Evolutionary conservation across 805 yeast species (phyloP).

Genomic region (Kluyveromyces nonfermentans): DNA sequence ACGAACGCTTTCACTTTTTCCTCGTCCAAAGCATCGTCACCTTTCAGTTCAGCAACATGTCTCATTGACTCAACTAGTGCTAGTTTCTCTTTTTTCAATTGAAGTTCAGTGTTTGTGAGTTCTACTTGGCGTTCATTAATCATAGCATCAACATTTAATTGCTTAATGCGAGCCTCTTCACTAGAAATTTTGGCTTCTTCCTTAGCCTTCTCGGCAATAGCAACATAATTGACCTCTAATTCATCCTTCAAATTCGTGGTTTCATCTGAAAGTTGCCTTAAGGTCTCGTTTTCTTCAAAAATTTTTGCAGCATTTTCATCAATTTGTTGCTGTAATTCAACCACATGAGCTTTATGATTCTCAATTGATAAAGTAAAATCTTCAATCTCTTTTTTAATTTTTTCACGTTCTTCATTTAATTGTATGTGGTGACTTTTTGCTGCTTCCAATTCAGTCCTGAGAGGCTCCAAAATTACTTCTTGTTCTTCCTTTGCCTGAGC

Average conservation of each 20-base stretch:
- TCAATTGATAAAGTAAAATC: conserved; percentile 29
- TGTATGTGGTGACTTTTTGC: conserved; percentile 30
- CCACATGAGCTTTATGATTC: conserved; percentile 29
- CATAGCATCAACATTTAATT: conserved; percentile 31
- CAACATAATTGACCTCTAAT: conserved; percentile 15
- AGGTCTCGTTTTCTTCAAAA: conserved; percentile 25
- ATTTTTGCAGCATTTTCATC: conserved; percentile 22
- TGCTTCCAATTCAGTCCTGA: conserved; percentile 34
- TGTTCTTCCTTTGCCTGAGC: conserved; percentile 25
- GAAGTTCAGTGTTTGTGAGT: conserved; percentile 28
- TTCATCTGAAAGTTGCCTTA: conserved; percentile 25
- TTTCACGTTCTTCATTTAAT: conserved; percentile 30
- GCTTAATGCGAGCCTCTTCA: conserved; percentile 30
- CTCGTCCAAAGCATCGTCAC: conserved; percentile 24
- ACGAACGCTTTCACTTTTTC: conserved; percentile 24
- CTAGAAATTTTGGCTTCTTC: conserved; percentile 29
- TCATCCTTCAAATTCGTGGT: conserved; percentile 22
- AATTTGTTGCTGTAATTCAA: conserved; percentile 27
- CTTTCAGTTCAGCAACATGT: conserved; percentile 32
- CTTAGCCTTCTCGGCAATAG: conserved; percentile 27
- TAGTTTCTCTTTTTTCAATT: conserved; percentile 30
- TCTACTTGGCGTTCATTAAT: conserved; percentile 31
- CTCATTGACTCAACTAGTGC: conserved; percentile 30
- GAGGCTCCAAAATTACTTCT: conserved; percentile 32
- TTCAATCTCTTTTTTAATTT: conserved; percentile 35